phyloP scores from a whole-genome alignment of 352 stramenopile species.

The Thalassiosira delicatula region DNA sequence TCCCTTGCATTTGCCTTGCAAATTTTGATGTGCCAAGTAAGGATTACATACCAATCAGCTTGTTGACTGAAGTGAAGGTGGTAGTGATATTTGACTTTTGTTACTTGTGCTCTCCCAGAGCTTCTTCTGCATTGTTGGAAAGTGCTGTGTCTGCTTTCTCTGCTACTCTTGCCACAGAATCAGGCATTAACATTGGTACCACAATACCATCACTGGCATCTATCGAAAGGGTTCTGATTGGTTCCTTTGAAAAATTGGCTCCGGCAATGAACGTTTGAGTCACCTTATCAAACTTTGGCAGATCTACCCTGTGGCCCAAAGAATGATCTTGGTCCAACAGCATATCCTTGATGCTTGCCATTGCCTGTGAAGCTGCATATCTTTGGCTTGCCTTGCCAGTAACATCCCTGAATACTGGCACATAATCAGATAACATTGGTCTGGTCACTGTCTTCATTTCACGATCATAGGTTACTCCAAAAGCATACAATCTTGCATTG shows the following conservation, averaged over 20 bases:
- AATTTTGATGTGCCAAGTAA: too few relatives aligned
- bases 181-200: background rate
- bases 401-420: background rate
- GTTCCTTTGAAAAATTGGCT: background rate
- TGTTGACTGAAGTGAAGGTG: too few relatives aligned
- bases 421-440: background rate
- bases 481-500: background rate
- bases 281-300: background rate
- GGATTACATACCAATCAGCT: too few relatives aligned
- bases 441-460: background rate
- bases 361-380: background rate
- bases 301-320: background rate
- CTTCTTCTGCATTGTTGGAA: background rate
- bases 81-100: conserved; percentile 11
- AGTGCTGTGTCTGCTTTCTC: background rate
- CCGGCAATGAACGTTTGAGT: background rate
- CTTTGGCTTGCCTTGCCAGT: background rate
- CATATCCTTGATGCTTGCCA: background rate
- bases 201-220: background rate
- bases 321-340: background rate
- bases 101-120: background rate
- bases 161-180: background rate
- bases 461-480: background rate
- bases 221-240: background rate
- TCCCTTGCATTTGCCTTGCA: too few relatives aligned